A percentile compares a stretch with the other conserved stretches of the same genome.
Conservation (phyloP, 2,329 filamentous ascomycete species). For the Fonsecaea nubica region DNA sequence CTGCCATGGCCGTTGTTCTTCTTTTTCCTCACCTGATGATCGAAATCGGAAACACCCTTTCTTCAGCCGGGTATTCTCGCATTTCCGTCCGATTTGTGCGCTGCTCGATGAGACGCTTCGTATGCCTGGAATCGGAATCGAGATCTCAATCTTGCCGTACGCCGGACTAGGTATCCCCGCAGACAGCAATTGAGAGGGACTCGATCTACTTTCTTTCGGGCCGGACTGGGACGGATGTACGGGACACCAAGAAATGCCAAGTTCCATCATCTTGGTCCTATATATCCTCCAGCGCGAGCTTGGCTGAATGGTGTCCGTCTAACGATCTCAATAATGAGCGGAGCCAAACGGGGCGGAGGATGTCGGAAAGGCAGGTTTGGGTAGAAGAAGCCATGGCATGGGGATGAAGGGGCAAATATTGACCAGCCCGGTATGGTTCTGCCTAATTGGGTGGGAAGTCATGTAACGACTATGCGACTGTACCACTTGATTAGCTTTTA, state of each 20-base stretch:
- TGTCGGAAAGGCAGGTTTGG: slow-evolving; percentile 23
- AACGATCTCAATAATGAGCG: slow-evolving; percentile 13
- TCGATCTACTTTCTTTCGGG: slow-evolving; percentile 25
- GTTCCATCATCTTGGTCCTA: slow-evolving; percentile 31
- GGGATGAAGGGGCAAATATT: not conserved
- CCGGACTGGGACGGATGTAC: slow-evolving; percentile 21
- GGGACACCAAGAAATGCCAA: slow-evolving; percentile 17
- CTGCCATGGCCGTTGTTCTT: slow-evolving; percentile 25
- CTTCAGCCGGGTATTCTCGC: slow-evolving; percentile 29
- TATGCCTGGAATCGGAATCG: slow-evolving; percentile 20
- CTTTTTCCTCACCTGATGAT: slow-evolving; percentile 22
- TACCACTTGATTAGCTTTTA: not conserved
- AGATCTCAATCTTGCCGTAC: slow-evolving; percentile 28
- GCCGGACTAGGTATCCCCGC: slow-evolving; percentile 30
- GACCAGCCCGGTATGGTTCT: not conserved
- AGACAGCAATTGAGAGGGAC: slow-evolving; percentile 22
- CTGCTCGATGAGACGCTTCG: slow-evolving; percentile 27
- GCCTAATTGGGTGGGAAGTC: not conserved
- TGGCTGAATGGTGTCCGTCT: slow-evolving; percentile 28
- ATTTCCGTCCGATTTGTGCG: slow-evolving; percentile 28
- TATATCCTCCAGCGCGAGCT: slow-evolving; percentile 23
- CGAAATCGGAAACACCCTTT: slow-evolving; percentile 22
- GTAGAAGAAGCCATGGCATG: slow-evolving; percentile 16
- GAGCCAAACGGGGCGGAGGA: slow-evolving; percentile 17
- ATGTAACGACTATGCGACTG: not conserved